Conservation (phyloP, 2,329 filamentous ascomycete genomes). For the Rhinocladiella similis region DNA sequence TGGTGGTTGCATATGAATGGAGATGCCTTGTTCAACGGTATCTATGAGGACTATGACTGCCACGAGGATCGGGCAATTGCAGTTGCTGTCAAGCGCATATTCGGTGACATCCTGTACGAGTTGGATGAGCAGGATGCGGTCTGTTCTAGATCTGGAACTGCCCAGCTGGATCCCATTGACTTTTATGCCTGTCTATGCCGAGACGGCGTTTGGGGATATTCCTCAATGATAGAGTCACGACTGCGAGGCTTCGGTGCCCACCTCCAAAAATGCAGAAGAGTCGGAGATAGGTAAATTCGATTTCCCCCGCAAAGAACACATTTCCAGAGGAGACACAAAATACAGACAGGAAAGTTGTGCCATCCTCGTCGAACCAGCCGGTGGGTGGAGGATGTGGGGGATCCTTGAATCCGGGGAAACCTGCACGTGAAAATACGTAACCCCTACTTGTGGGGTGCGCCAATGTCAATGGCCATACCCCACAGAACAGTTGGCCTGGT, state of each 20-base stretch:
- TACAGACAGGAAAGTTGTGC: too few species aligned
- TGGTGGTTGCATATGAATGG: conserved; percentile 1
- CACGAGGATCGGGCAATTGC: not conserved
- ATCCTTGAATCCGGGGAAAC: not conserved
- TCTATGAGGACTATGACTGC: not conserved
- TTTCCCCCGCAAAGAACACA: too few species aligned
- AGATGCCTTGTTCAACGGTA: not conserved
- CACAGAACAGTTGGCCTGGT: too few species aligned
- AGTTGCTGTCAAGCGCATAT: not conserved
- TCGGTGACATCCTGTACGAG: not conserved
- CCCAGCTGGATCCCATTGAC: not conserved
- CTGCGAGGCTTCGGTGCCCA: not conserved
- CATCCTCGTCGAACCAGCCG: not conserved
- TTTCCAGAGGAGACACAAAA: too few species aligned
- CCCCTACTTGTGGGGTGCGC: too few species aligned
- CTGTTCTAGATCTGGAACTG: not conserved
- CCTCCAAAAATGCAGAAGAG: not conserved
- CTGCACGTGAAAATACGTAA: too few species aligned
- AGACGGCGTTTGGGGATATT: not conserved
- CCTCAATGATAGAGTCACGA: conserved; percentile 1
- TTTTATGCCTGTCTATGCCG: conserved; percentile 2
- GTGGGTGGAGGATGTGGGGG: not conserved
- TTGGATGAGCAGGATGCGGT: not conserved
- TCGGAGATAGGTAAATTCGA: too few species aligned
- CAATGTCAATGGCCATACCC: too few species aligned